These are phyloP conservation scores for Ogataea siamensis DNA, from an alignment of 805 yeast genomes.

Conservation along the genomic window DNA sequence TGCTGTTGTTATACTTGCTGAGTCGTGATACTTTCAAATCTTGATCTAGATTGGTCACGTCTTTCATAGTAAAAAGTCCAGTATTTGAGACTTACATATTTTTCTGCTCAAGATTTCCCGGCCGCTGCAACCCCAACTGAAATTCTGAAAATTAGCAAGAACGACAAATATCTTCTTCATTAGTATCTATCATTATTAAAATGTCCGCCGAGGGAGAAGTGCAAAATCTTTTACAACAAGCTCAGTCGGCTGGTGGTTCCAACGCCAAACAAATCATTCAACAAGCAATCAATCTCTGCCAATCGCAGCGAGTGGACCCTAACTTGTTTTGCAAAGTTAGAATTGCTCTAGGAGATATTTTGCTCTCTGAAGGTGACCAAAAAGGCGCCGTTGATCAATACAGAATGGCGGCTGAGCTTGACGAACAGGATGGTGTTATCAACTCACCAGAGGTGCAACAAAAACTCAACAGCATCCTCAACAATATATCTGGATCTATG, in stretches of 20 bases:
- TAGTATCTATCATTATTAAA: background rate
- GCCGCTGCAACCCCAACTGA: constrained; percentile 9
- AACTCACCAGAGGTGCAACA: constrained; percentile 33
- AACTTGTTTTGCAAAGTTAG: constrained; percentile 28
- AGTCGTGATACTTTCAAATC: constrained; percentile 52
- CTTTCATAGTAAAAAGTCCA: too few relatives aligned
- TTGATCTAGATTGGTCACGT: constrained; percentile 56
- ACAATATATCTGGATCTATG: constrained; percentile 23
- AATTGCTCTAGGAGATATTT: constrained; percentile 30
- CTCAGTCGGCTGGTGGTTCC: constrained; percentile 8
- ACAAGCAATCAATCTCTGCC: constrained; percentile 23
- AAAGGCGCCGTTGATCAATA: constrained; percentile 30
- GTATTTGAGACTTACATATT: too few relatives aligned
- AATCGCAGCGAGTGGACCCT: constrained; percentile 25
- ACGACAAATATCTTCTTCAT: background rate
- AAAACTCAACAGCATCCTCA: constrained; percentile 25
- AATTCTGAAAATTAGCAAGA: constrained; percentile 1
- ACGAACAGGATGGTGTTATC: constrained; percentile 33
- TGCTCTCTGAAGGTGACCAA: constrained; percentile 24
- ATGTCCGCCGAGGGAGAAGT: constrained; percentile 26
- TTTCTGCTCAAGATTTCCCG: constrained; percentile 1
- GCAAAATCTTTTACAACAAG: constrained; percentile 22
- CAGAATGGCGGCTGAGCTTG: constrained; percentile 31
- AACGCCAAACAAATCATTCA: constrained; percentile 21
- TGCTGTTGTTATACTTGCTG: constrained; percentile 45